phyloP scores from a whole-genome alignment of 106 monocot genomes.

The Dactylorhiza incarnata region DNA sequence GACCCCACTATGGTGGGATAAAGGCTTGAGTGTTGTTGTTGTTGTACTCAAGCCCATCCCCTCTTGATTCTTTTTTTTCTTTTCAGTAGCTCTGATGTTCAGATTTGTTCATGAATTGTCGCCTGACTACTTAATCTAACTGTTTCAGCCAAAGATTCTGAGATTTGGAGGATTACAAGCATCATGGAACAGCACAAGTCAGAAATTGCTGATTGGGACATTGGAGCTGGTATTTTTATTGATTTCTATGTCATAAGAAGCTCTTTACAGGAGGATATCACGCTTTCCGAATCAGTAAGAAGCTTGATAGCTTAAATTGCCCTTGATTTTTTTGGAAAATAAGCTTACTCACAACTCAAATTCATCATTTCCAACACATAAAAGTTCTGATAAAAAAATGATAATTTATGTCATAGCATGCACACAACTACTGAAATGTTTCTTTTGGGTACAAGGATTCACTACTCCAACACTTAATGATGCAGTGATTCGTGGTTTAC shows the following conservation, averaged over 20 bases:
- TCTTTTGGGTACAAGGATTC: neutral
- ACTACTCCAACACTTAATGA: neutral
- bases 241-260: constrained; percentile 56
- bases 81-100: neutral
- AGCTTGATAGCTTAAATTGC: constrained; percentile 2
- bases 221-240: constrained; percentile 85
- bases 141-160: constrained; percentile 64
- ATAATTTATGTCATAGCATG: neutral
- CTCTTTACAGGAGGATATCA: constrained; percentile 58
- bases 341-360: neutral
- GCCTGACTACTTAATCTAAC: neutral
- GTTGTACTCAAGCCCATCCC: neutral
- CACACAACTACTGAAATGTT: neutral
- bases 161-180: constrained; percentile 73
- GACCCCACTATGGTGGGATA: neutral
- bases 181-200: constrained; percentile 69
- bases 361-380: neutral
- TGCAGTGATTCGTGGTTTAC: neutral
- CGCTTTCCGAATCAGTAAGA: constrained; percentile 41
- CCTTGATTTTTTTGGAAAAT: constrained; percentile 4
- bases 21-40: too few relatives aligned
- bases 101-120: neutral
- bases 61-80: neutral
- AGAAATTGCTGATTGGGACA: constrained; percentile 90
- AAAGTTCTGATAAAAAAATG: neutral